Percentiles rank a stretch among this genome's conserved stretches.
phyloP scores from a whole-genome alignment of 352 stramenopile species.

The Phytopythium delawarense region DNA sequence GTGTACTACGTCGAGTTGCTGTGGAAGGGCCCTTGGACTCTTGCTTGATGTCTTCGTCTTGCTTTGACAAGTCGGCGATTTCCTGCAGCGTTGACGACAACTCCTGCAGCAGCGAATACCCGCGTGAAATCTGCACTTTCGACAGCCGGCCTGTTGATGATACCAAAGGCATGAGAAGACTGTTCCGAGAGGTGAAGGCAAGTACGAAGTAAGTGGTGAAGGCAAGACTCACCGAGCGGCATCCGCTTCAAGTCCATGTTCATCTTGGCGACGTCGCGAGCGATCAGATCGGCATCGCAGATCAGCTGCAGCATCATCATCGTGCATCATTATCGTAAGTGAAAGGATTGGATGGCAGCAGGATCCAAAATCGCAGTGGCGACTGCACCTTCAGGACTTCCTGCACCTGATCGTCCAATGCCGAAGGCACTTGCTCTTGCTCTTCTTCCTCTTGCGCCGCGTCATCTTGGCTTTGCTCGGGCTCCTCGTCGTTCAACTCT shows the following conservation, averaged over 20 bases:
- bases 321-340: no score
- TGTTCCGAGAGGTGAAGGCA: neutral
- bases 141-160: conserved; percentile 31
- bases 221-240: conserved; percentile 26
- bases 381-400: conserved; percentile 32
- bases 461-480: conserved; percentile 8
- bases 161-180: neutral
- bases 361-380: neutral
- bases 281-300: conserved; percentile 45
- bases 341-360: neutral
- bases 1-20: conserved; percentile 20
- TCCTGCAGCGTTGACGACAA: conserved; percentile 44
- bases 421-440: conserved; percentile 23
- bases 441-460: conserved; percentile 21
- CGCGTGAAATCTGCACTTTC: conserved; percentile 58
- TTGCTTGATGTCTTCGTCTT: conserved; percentile 2
- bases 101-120: conserved; percentile 47
- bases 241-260: conserved; percentile 52
- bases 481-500: conserved; percentile 23
- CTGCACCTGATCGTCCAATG: conserved; percentile 30
- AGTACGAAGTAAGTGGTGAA: no score
- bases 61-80: conserved; percentile 34
- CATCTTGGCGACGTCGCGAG: conserved; percentile 41
- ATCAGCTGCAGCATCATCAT: conserved; percentile 24
- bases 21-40: neutral